Percentiles rank a stretch among this genome's conserved stretches.
These are phyloP conservation scores for Neurospora crassa DNA, from an alignment of 2,329 filamentous ascomycete species.

Conservation along the genomic window DNA sequence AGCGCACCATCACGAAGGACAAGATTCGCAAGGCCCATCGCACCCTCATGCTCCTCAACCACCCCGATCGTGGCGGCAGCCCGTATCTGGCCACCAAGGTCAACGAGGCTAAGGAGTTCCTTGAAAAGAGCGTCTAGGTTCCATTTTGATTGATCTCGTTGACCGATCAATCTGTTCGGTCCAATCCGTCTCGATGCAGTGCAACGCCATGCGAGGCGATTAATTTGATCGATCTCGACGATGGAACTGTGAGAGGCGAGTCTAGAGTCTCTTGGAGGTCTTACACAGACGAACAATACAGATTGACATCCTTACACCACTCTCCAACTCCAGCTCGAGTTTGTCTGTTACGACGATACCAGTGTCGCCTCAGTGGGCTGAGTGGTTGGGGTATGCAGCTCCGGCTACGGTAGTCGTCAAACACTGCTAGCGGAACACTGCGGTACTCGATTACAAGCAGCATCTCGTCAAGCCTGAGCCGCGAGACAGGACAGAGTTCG, in stretches of 20 bases:
- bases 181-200: background rate
- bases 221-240: background rate
- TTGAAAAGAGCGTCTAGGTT: constrained; percentile 58
- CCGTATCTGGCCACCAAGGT: constrained; percentile 96
- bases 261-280: background rate
- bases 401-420: too few relatives aligned
- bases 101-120: constrained; percentile 93
- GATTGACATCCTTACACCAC: background rate
- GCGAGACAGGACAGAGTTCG: too few relatives aligned
- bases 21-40: constrained; percentile 94
- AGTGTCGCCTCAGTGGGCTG: background rate
- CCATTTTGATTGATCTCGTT: background rate
- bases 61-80: constrained; percentile 92
- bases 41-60: constrained; percentile 92
- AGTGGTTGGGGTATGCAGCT: background rate
- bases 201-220: background rate
- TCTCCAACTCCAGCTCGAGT: background rate
- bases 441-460: too few relatives aligned
- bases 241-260: too few relatives aligned
- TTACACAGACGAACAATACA: background rate
- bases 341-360: background rate
- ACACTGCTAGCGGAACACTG: too few relatives aligned
- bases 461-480: too few relatives aligned
- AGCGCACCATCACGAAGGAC: constrained; percentile 80
- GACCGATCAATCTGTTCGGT: background rate